These are phyloP conservation scores for Paxillus rubicundulus DNA, from an alignment of 768 basidiomycete species.

Conservation along the genomic window DNA sequence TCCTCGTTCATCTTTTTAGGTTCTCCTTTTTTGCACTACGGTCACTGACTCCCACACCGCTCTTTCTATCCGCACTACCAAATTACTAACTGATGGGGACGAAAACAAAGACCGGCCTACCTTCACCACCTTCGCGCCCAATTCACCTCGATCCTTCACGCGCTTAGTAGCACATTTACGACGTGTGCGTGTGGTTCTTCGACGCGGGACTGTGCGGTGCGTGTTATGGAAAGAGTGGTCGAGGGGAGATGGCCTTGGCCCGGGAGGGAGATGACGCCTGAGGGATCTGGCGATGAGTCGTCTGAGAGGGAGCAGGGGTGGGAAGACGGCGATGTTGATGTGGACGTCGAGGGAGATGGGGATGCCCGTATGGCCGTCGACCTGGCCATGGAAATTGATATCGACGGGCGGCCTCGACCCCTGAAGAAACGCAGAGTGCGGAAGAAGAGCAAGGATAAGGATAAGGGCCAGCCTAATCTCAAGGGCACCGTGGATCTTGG, in stretches of 20 bases:
- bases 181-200: constrained; percentile 71
- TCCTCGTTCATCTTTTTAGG: constrained; percentile 9
- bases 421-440: constrained; percentile 21
- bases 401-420: constrained; percentile 2
- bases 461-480: not conserved
- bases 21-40: not conserved
- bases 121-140: constrained; percentile 57
- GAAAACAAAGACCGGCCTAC: constrained; percentile 40
- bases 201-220: constrained; percentile 60
- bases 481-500: constrained; percentile 47
- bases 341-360: constrained; percentile 23
- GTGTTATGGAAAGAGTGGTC: constrained; percentile 65
- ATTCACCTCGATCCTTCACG: constrained; percentile 67
- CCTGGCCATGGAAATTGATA: constrained; percentile 24
- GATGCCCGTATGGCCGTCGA: constrained; percentile 23
- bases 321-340: constrained; percentile 12
- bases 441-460: constrained; percentile 20
- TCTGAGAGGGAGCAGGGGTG: constrained; percentile 10
- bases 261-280: constrained; percentile 24
- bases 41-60: constrained; percentile 4
- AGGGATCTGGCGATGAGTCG: constrained; percentile 19
- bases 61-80: not conserved
- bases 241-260: constrained; percentile 37
- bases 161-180: constrained; percentile 67
- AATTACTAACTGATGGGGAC: not conserved